Conservation (phyloP, 2,329 filamentous ascomycete genomes). For the Chaetomiaceae sp. region DNA sequence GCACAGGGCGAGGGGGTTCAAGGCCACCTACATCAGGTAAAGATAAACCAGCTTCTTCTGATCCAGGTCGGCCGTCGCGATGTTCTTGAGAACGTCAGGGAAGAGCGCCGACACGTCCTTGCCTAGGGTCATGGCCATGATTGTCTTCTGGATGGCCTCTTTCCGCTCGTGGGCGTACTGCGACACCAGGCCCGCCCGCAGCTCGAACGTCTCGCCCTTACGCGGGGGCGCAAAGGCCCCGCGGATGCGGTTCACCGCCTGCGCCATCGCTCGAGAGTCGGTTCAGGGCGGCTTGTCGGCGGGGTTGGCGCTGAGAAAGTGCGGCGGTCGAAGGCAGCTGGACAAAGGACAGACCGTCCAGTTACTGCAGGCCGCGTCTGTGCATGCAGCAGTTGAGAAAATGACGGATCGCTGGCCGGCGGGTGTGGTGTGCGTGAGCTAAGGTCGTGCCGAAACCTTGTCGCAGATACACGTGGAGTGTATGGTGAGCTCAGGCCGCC, state of each 20-base stretch:
- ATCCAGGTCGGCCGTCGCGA: conserved; percentile 88
- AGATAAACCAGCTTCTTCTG: conserved; percentile 99
- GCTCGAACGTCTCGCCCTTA: conserved; percentile 97
- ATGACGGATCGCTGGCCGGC: background rate
- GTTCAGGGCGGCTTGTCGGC: too few relatives aligned
- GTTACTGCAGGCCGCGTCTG: background rate
- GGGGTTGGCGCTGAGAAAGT: too few relatives aligned
- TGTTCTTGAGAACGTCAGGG: conserved; percentile 97
- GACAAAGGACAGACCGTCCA: conserved; percentile 2
- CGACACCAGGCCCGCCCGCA: conserved; percentile 90
- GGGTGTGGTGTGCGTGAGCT: conserved; percentile 2
- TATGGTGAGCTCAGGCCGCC: too few relatives aligned
- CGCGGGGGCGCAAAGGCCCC: conserved; percentile 88
- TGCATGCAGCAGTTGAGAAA: background rate
- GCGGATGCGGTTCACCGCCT: conserved; percentile 91
- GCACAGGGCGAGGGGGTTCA: too few relatives aligned
- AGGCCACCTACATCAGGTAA: conserved; percentile 75
- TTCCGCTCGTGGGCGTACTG: conserved; percentile 99
- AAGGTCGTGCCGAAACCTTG: conserved; percentile 2
- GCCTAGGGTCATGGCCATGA: conserved; percentile 99
- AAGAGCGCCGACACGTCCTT: conserved; percentile 98
- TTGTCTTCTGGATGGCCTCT: conserved; percentile 98
- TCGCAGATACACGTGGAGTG: conserved; percentile 9
- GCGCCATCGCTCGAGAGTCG: conserved; percentile 22
- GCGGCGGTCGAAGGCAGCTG: conserved; percentile 15